Base-by-base conservation (phyloP, 2,329 filamentous ascomycete species). In the Zasmidium cellare region DNA sequence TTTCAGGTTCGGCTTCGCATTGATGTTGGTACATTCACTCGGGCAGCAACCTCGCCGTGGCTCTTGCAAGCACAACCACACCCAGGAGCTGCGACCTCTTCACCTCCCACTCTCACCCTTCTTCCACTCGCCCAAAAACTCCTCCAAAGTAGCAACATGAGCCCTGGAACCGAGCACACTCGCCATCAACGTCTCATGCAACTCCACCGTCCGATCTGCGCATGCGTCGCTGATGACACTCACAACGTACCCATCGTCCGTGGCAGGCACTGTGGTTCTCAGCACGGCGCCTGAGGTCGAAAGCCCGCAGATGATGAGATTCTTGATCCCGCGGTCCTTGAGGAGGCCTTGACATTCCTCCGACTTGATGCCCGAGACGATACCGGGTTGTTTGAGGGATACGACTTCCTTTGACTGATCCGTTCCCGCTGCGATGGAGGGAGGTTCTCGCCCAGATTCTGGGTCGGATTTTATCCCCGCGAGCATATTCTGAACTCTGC, bases 161-260 rank as follows among this genome's bases (percentile, higher is more conserved):
- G 52, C 54, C 12, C 57, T n/a, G 2, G 28, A 41, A 2, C 50
- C 38, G 23, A 62, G 41, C 2, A 59, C 19, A 22, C 44, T 49
- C 53, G 25, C 38, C 47, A 62, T 48, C 25, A 60, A 31, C 25
- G 48, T 44, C 22, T 57, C 51, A 56, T 62, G 60, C 52, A 62
- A 3, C 20, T 45, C 60, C 6, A 46, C 60, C 23, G 25, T 50
- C 24, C 35, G 41, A 52, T 62, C 57, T 7, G 54, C 60, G 31
- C 60, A 63, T 18, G 46, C 60, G 51, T 63, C 58, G 11, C 49
- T 46, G 14, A 60, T 24, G 6, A 63, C 55, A 19, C 18, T 58
- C 3, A 60, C 60, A 16, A 62, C 58, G 24, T 58, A 60, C 18
- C 58, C 58, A 2, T 60, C 60, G 46, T 61, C 60, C 45, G 55